phyloP scores from a whole-genome alignment of 208 protist genomes.

The Trypanosoma mega region DNA sequence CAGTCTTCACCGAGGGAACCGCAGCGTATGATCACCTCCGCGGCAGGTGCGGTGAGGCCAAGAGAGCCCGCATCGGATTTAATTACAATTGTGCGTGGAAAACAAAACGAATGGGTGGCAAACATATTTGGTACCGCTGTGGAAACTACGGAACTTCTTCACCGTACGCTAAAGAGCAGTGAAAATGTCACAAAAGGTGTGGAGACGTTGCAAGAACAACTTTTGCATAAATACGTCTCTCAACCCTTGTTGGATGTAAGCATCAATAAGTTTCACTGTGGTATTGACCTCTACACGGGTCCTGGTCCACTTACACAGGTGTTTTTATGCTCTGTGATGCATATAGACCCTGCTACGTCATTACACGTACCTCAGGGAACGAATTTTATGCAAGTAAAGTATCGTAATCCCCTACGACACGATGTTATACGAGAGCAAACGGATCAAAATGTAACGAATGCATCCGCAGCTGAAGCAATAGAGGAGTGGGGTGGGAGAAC shows the following conservation, averaged over 20 bases:
- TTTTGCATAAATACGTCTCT: conserved; percentile 62
- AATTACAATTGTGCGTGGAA: conserved; percentile 12
- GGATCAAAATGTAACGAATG: not conserved
- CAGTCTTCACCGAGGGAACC: no score
- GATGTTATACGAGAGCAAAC: conserved; percentile 10
- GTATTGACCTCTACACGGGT: conserved; percentile 70
- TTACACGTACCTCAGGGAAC: conserved; percentile 70
- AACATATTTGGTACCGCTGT: conserved; percentile 56
- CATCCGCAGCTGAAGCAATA: conserved; percentile 11
- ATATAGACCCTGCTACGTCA: conserved; percentile 62
- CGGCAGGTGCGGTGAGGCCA: not conserved
- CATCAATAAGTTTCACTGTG: conserved; percentile 69
- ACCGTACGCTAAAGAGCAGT: conserved; percentile 18
- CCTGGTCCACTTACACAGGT: conserved; percentile 63
- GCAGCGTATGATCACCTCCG: no score
- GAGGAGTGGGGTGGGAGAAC: conserved; percentile 53
- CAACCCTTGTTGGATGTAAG: conserved; percentile 75
- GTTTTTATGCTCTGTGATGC: conserved; percentile 76
- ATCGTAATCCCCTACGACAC: conserved; percentile 37
- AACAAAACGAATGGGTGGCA: conserved; percentile 47
- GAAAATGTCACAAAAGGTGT: conserved; percentile 7
- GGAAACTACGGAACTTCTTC: conserved; percentile 18
- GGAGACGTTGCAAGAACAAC: conserved; percentile 36
- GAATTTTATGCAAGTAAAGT: conserved; percentile 85
- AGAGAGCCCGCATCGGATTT: not conserved